Conservation (phyloP, 2,329 filamentous ascomycete genomes). For the Cercospora canescens region DNA sequence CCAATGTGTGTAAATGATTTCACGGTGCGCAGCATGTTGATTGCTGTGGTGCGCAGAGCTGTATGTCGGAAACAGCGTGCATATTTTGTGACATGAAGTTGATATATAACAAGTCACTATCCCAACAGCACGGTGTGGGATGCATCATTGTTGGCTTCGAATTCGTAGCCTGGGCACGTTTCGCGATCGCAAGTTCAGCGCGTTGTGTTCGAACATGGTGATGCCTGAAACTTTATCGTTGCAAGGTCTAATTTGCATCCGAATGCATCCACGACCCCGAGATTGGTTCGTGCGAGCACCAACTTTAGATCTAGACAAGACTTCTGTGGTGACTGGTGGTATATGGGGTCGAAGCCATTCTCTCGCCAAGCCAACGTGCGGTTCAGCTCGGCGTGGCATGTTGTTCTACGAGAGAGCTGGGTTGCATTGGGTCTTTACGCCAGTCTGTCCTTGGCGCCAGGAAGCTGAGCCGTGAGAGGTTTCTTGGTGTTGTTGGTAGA, state of each 20-base stretch:
- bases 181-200: background rate
- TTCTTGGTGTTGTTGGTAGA: background rate
- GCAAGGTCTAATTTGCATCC: background rate
- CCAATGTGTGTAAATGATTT: constrained; percentile 13
- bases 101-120: background rate
- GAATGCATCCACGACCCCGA: background rate
- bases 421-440: background rate
- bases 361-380: background rate
- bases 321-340: background rate
- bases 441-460: background rate
- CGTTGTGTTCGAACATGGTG: background rate
- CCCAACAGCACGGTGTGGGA: background rate
- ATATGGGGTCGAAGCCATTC: background rate
- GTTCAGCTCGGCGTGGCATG: background rate
- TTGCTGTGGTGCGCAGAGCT: background rate
- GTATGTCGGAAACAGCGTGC: background rate
- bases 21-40: constrained; percentile 12
- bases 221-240: background rate
- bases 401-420: background rate
- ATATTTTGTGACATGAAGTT: background rate
- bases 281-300: background rate
- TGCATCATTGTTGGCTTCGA: background rate
- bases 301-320: background rate
- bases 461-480: background rate
- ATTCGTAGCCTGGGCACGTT: background rate